phyloP scores from a whole-genome alignment of 306 rosid species.

The Adenanthera pavonina region DNA sequence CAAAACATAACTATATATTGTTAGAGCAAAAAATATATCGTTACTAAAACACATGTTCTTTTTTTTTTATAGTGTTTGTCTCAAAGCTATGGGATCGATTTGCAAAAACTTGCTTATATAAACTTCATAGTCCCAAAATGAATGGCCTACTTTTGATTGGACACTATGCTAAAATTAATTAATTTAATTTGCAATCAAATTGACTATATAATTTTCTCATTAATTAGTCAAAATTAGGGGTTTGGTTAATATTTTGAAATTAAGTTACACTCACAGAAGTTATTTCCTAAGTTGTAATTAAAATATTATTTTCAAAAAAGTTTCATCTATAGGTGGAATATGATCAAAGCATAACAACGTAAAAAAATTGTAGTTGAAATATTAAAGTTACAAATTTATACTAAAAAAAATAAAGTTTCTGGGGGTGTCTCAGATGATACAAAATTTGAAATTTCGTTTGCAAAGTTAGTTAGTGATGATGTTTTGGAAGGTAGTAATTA shows the following conservation, averaged over 20 bases:
- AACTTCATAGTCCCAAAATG: not conserved
- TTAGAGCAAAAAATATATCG: too few species aligned
- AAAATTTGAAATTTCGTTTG: not conserved
- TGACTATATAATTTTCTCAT: not conserved
- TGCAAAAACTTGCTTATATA: not conserved
- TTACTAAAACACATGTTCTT: too few species aligned
- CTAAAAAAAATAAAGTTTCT: not conserved
- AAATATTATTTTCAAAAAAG: not conserved
- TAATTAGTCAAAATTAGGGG: not conserved
- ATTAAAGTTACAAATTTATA: not conserved
- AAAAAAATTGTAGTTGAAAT: not conserved
- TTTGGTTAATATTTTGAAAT: not conserved
- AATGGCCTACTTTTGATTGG: not conserved
- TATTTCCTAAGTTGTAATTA: not conserved
- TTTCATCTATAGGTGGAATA: not conserved
- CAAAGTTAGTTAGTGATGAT: not conserved
- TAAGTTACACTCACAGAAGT: not conserved
- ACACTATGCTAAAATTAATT: not conserved
- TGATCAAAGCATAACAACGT: not conserved
- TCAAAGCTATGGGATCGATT: not conserved
- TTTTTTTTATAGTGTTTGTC: not conserved
- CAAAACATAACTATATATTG: too few species aligned
- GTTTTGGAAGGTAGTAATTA: not conserved
- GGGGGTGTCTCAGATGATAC: too few species aligned
- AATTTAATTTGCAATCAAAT: not conserved